These are phyloP conservation scores for Leccinellum luteum DNA, from an alignment of 768 basidiomycete genomes.

Conservation along the genomic window DNA sequence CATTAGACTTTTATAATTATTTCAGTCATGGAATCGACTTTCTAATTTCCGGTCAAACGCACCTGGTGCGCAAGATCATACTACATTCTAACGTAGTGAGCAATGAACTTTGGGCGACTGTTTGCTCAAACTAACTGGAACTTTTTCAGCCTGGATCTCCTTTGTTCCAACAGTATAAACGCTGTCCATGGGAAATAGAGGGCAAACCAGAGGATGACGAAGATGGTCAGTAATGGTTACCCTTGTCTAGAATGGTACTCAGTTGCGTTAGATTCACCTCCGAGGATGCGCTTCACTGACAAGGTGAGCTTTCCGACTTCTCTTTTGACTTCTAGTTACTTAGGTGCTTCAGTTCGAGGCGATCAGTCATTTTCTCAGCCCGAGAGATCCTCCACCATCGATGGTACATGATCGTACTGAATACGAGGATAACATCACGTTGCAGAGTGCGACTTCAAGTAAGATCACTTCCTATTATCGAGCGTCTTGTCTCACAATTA, in stretches of 20 bases:
- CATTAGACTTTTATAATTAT: conserved; percentile 86
- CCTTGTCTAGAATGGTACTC: neutral
- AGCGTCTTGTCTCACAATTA: neutral
- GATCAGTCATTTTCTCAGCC: conserved; percentile 74
- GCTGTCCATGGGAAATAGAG: conserved; percentile 89
- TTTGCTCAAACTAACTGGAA: neutral
- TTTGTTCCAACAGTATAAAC: conserved; percentile 86
- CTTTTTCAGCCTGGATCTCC: conserved; percentile 74
- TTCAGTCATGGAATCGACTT: conserved; percentile 91
- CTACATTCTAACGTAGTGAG: conserved; percentile 85
- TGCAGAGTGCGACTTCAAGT: conserved; percentile 70
- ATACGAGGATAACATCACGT: conserved; percentile 66
- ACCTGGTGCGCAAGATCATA: conserved; percentile 80
- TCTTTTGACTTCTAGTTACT: neutral
- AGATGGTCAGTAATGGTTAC: conserved; percentile 51
- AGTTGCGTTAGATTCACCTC: conserved; percentile 58
- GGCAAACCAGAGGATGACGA: conserved; percentile 79
- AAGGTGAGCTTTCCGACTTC: conserved; percentile 41
- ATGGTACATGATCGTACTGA: conserved; percentile 81
- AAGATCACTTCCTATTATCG: conserved; percentile 30
- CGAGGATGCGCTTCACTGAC: conserved; percentile 69
- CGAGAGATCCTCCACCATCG: conserved; percentile 70
- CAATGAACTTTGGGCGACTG: neutral
- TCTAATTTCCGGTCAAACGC: conserved; percentile 67
- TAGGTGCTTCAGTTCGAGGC: conserved; percentile 61